Percentiles rank a stretch among this genome's conserved stretches.
phyloP scores from a whole-genome alignment of 495 filamentous ascomycete genomes.

The Penicillium salamii region DNA sequence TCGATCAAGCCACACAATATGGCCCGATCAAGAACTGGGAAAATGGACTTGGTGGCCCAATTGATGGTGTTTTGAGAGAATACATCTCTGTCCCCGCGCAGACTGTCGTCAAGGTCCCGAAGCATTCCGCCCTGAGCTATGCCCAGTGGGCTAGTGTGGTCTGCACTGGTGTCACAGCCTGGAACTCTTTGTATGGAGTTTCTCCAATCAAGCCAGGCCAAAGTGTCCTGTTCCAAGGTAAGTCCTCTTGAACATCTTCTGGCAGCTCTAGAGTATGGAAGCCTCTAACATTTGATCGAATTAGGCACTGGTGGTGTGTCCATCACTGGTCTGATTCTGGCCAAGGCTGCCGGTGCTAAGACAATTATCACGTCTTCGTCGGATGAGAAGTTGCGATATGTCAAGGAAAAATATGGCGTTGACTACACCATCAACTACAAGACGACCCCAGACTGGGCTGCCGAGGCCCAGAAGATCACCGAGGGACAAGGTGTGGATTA shows the following conservation, averaged over 20 bases:
- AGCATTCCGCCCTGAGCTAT: constrained; percentile 52
- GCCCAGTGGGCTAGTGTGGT: constrained; percentile 56
- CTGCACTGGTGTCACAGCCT: constrained; percentile 61
- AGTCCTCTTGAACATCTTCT: not conserved
- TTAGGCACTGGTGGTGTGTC: constrained; percentile 66
- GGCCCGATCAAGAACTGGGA: constrained; percentile 36
- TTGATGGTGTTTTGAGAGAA: constrained; percentile 64
- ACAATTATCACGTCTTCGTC: constrained; percentile 44
- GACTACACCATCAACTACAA: not conserved
- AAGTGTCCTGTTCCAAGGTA: constrained; percentile 65
- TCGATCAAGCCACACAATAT: constrained; percentile 64
- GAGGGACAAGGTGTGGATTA: constrained; percentile 58
- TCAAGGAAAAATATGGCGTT: not conserved
- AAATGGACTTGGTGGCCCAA: constrained; percentile 59
- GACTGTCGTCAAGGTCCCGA: constrained; percentile 59
- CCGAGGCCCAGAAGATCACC: constrained; percentile 58
- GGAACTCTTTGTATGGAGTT: constrained; percentile 71
- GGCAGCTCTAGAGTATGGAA: no score
- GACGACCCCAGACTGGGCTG: constrained; percentile 57
- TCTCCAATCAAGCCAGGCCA: constrained; percentile 52
- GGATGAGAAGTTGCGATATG: not conserved
- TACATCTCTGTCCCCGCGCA: constrained; percentile 60
- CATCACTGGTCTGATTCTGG: constrained; percentile 69
- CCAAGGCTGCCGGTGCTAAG: constrained; percentile 67
- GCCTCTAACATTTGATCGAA: not conserved